Conservation (phyloP, 1,284 basidiomycete species). For the Takashimella koratensis region DNA sequence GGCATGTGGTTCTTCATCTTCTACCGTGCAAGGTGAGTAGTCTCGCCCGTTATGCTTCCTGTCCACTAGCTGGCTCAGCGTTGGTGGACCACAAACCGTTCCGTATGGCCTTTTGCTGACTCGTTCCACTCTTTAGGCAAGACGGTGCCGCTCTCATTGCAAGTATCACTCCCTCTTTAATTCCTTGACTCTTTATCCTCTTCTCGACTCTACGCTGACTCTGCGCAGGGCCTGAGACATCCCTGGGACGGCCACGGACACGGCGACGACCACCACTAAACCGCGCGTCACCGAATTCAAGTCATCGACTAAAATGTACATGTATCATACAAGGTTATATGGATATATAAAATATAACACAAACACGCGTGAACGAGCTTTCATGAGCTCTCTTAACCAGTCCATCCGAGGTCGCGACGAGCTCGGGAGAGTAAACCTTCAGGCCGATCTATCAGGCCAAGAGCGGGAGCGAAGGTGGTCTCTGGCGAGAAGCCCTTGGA, state of each 20-base stretch:
- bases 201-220: background rate
- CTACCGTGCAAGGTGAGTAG: slow-evolving; percentile 78
- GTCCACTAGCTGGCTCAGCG: background rate
- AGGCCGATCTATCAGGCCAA: background rate
- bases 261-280: slow-evolving; percentile 36
- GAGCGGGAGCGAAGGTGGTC: background rate
- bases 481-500: slow-evolving; percentile 3
- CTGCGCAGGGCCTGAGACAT: slow-evolving; percentile 51
- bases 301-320: background rate
- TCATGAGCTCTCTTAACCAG: background rate
- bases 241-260: slow-evolving; percentile 54
- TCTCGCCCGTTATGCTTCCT: background rate
- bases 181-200: background rate
- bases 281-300: too few species aligned
- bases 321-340: background rate
- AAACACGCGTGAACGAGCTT: too few species aligned
- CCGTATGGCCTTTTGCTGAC: background rate
- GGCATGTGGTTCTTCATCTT: slow-evolving; percentile 99
- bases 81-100: background rate
- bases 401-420: background rate
- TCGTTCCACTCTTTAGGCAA: slow-evolving; percentile 41
- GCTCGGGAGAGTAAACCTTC: background rate
- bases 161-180: slow-evolving; percentile 16
- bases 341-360: background rate
- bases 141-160: slow-evolving; percentile 54